Evolutionary conservation across 768 basidiomycete species (phyloP), one percentile per base, ranked within the genome.

Genomic region (Collybia mongolica): DNA sequence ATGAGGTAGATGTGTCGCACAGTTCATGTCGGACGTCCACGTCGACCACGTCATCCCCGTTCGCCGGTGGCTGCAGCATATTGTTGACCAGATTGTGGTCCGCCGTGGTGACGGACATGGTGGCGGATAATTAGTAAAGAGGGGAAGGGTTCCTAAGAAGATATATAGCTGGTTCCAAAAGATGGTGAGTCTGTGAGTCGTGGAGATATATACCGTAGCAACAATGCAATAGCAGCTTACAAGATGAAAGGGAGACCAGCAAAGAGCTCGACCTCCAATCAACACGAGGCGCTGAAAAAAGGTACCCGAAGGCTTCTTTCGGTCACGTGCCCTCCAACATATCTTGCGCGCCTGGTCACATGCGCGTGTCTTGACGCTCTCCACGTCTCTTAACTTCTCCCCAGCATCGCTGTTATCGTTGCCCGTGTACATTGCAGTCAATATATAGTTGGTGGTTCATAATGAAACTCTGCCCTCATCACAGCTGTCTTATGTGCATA

Each of bases 51-150:
- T 41, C 28, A 51, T 53, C 49, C 7, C 49, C 52, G 38, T 54
- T 55, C 8, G 52, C 52, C n/a, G 48, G 39, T 20, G 48, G 39
- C 42, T 59, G 43, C 38, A 48, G 18, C 18, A 49, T 40, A 44
- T 48, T 38, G 23, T 7, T 36, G 14, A 28, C 5, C 32, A 32
- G 32, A 32, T 32, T 32, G 32, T 11, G 32, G 44, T 58, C 56
- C 46, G 52, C 44, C 45, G 55, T 49, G 7, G 39, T 51, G 53
- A 54, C 50, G 48, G 60, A 52, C 58, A 61, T 59, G 41, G 14
- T 32, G 32, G 7, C 32, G 52, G 48, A 53, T 58, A 56, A 53
- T 43, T 56, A 53, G 39, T 17, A 58, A 52, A 48, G 56, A 60
- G 51, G 41, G 58, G 44, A 49, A 36, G 36, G 35, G 19, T 40